phyloP scores from a whole-genome alignment of 768 basidiomycete species.

The Auriscalpium microsporum region DNA sequence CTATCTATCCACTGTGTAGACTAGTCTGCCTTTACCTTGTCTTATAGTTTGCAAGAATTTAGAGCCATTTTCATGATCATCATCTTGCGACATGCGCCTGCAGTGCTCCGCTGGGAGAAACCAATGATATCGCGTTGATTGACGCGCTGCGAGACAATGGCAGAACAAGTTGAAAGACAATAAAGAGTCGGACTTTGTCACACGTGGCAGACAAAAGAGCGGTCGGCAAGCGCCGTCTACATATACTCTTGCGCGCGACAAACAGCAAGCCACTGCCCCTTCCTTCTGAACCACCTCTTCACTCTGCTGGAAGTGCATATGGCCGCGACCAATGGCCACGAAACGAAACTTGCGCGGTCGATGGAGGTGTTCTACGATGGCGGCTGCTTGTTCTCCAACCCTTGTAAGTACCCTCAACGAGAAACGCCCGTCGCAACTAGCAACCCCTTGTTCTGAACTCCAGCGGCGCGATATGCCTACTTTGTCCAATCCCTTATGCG shows the following conservation, averaged over 20 bases:
- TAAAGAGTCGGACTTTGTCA: not conserved
- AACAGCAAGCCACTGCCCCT: not conserved
- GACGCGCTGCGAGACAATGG: not conserved
- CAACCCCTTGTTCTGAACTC: not conserved
- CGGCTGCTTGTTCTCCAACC: not conserved
- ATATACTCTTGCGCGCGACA: slow-evolving; percentile 1
- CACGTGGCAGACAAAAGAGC: not conserved
- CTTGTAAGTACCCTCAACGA: not conserved
- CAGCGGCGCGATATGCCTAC: not conserved
- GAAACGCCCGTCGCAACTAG: not conserved
- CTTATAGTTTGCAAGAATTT: not conserved
- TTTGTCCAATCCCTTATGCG: not conserved
- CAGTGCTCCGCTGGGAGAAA: not conserved
- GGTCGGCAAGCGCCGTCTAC: not conserved
- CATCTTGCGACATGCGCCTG: not conserved
- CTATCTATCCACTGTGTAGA: slow-evolving; percentile 2
- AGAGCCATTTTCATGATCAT: not conserved
- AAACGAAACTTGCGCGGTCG: not conserved
- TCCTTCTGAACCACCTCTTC: slow-evolving; percentile 4
- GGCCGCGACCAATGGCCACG: not conserved
- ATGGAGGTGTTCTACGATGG: not conserved
- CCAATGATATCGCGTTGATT: not conserved
- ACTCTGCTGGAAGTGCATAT: not conserved
- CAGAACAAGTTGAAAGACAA: not conserved
- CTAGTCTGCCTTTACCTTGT: not conserved